Base-by-base conservation (phyloP, 495 filamentous ascomycete genomes). In the Penicillium samsonianum region DNA sequence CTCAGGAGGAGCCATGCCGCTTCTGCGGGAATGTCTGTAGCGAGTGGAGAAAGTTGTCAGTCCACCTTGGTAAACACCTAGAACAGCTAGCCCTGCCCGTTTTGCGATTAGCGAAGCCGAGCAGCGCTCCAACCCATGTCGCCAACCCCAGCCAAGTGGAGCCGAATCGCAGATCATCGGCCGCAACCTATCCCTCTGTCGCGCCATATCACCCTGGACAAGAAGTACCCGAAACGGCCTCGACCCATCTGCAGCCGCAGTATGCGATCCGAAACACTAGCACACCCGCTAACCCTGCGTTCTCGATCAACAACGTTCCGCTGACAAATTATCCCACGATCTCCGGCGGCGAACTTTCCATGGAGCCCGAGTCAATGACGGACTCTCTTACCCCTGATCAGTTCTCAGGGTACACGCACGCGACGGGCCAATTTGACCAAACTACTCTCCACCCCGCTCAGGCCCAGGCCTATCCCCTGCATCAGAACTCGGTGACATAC, bases 11-110 rank as follows among this genome's bases (percentile, higher is more conserved):
- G 70, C 84, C 88, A 22, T 98, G 93, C 76, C 85, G 89, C 54
- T 98, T 98, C 76, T 98, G 93, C 62, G 88, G 88, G 50, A 90
- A 90, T 68, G 76, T 83, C 31, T 92, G 89, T 74, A 84, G 80
- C 55, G 90, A 82, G 47, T 96, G 92, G 92, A 96, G 95, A 80
- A 95, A 96, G 78, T 78, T 97, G 52, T 95, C 90, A 3, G 91
- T 92, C 28, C 93, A 96, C 76, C 77, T 96, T 59, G 93, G 91
- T n/a, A 92, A 92, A 63, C 93, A 98, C 74, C 95, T 98, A 91
- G 92, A 96, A 67, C 86, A 90, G 57, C 89, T 98, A 67, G 90
- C 89, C 62, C 81, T 98, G 66, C 93, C 93, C 0, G 83, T 97
- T 47, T 73, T 96, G 46, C 82, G 81, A 50, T 82, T 98, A 7